Conservation (phyloP, 2,329 filamentous ascomycete genomes). For the Trematosphaeria pertusa region DNA sequence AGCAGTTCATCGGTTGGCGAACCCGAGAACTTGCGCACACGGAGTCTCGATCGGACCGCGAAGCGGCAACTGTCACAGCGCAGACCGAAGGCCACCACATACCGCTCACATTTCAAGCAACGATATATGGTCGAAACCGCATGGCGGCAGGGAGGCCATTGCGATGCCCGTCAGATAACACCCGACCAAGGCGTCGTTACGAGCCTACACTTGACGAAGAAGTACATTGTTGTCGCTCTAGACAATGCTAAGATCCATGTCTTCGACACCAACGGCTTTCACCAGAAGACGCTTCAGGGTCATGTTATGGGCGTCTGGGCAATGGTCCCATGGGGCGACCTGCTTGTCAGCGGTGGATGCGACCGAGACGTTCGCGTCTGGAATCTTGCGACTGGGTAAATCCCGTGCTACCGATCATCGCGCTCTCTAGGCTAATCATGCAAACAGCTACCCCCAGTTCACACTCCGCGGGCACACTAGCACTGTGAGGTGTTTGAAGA, state of each 20-base stretch:
- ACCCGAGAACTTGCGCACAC: slow-evolving; percentile 56
- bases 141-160: slow-evolving; percentile 90
- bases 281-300: slow-evolving; percentile 87
- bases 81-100: slow-evolving; percentile 75
- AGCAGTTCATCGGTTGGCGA: slow-evolving; percentile 51
- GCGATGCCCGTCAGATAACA: slow-evolving; percentile 85
- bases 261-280: slow-evolving; percentile 88
- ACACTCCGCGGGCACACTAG: slow-evolving; percentile 94
- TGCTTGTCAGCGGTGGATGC: slow-evolving; percentile 93
- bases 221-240: slow-evolving; percentile 96
- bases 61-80: slow-evolving; percentile 41
- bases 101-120: slow-evolving; percentile 97
- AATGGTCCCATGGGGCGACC: slow-evolving; percentile 98
- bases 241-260: slow-evolving; percentile 99
- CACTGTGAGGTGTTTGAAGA: slow-evolving; percentile 95
- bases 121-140: slow-evolving; percentile 96
- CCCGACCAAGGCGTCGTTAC: slow-evolving; percentile 97
- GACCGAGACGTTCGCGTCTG: slow-evolving; percentile 96
- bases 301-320: slow-evolving; percentile 99
- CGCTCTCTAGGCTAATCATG: slow-evolving; percentile 14
- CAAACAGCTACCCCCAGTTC: slow-evolving; percentile 37
- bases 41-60: slow-evolving; percentile 63
- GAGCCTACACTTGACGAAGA: slow-evolving; percentile 88
- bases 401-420: neutral
- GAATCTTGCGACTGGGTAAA: slow-evolving; percentile 91